Conservation (phyloP, 306 rosid species). For the Pueraria montana region DNA sequence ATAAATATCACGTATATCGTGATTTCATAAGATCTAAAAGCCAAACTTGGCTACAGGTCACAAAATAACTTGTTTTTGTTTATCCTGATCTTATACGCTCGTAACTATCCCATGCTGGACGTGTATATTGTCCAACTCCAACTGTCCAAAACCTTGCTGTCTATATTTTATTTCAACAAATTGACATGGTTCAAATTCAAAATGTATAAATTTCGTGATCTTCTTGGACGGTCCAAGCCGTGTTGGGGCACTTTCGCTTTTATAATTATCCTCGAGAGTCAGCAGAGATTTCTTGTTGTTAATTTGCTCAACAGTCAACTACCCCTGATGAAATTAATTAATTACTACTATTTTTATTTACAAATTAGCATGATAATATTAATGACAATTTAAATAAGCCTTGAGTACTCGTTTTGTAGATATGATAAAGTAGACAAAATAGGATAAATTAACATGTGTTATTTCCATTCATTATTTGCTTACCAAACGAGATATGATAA, state of each 20-base stretch:
- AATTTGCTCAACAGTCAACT: neutral
- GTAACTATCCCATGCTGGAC: slow-evolving; percentile 31
- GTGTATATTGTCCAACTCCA: slow-evolving; percentile 9
- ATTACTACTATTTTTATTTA: neutral
- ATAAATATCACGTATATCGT: neutral
- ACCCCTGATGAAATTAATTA: neutral
- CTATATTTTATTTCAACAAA: slow-evolving; percentile 26
- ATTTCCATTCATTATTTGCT: neutral
- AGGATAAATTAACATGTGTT: neutral
- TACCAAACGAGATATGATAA: neutral
- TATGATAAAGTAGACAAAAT: neutral
- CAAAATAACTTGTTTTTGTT: slow-evolving; percentile 25
- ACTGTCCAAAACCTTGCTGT: neutral
- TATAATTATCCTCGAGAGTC: slow-evolving; percentile 25
- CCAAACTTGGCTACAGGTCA: neutral
- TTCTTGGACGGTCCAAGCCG: slow-evolving; percentile 6
- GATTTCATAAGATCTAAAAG: neutral
- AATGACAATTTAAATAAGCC: neutral
- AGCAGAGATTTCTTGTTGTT: neutral
- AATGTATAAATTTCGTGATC: slow-evolving; percentile 32
- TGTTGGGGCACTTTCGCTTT: neutral
- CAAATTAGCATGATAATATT: neutral
- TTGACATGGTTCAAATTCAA: slow-evolving; percentile 2
- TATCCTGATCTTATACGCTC: slow-evolving; percentile 35
- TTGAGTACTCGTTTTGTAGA: neutral